phyloP scores from a whole-genome alignment of 169 alveolate species.

The Cryptosporidium meleagridis region DNA sequence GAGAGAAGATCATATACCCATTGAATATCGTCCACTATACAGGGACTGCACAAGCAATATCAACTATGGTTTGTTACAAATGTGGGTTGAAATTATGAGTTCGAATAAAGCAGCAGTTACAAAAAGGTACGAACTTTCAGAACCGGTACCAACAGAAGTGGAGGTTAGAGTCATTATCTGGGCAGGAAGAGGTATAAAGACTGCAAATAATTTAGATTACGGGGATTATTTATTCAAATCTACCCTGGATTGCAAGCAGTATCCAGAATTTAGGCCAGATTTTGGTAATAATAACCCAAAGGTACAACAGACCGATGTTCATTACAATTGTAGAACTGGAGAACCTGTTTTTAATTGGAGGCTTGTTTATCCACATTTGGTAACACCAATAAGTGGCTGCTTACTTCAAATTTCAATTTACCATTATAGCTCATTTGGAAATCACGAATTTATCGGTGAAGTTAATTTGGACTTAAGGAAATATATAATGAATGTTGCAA shows the following conservation, averaged over 20 bases:
- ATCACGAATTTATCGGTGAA: constrained; percentile 89
- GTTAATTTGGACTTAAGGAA: constrained; percentile 85
- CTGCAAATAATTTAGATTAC: constrained; percentile 73
- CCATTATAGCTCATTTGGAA: constrained; percentile 88
- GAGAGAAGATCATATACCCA: constrained; percentile 86
- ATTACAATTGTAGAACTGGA: constrained; percentile 89
- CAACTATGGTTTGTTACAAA: constrained; percentile 81
- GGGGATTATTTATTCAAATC: constrained; percentile 72
- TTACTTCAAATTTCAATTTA: constrained; percentile 88
- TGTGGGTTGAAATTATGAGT: constrained; percentile 87
- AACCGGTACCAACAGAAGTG: constrained; percentile 84
- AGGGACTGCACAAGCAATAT: constrained; percentile 56
- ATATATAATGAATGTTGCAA: constrained; percentile 86
- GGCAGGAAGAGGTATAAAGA: constrained; percentile 77
- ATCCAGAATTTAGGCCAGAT: constrained; percentile 79
- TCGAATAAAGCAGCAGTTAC: constrained; percentile 82
- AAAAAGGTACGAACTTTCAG: constrained; percentile 82
- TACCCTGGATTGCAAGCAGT: constrained; percentile 87
- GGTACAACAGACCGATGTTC: constrained; percentile 90
- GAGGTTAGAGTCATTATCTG: constrained; percentile 84
- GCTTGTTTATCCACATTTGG: constrained; percentile 86
- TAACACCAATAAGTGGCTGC: constrained; percentile 89
- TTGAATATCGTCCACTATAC: constrained; percentile 86
- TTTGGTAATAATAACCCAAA: constrained; percentile 76
- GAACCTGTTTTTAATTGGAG: constrained; percentile 92